A percentile compares a stretch with the other conserved stretches of the same genome.
These are phyloP conservation scores for Phytopythium litorale DNA, from an alignment of 352 stramenopile species.

Conservation along the genomic window DNA sequence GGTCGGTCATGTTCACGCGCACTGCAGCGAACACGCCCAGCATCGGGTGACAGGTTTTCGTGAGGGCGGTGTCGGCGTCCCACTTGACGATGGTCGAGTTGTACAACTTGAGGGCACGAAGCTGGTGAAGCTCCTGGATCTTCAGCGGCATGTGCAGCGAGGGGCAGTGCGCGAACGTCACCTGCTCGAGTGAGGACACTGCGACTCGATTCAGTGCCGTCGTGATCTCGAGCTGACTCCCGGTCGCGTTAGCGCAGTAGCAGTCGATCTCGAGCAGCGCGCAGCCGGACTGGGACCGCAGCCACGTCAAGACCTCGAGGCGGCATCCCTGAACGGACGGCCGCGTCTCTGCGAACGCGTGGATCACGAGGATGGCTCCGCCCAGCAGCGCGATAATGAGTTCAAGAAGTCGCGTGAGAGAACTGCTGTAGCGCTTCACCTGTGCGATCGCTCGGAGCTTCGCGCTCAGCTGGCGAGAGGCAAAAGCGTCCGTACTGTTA, in stretches of 20 bases:
- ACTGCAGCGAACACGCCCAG: constrained; percentile 26
- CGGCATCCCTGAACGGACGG: neutral
- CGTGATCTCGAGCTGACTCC: constrained; percentile 13
- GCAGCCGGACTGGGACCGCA: neutral
- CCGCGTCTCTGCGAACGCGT: neutral
- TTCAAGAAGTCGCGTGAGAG: neutral
- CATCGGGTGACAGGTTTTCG: constrained; percentile 13
- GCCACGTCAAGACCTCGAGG: constrained; percentile 4
- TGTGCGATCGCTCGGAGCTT: neutral
- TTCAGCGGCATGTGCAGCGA: constrained; percentile 17
- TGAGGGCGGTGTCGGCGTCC: constrained; percentile 19
- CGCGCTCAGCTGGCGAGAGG: neutral
- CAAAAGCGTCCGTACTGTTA: neutral
- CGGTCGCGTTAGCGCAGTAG: constrained; percentile 10
- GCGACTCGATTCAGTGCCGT: constrained; percentile 21
- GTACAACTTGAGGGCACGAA: constrained; percentile 33
- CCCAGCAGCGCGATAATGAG: neutral
- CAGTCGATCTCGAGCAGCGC: constrained; percentile 30
- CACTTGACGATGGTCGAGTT: constrained; percentile 32
- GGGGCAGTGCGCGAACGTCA: constrained; percentile 32
- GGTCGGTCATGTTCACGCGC: constrained; percentile 26
- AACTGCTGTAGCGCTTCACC: neutral
- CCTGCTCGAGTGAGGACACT: constrained; percentile 14
- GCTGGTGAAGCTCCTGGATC: constrained; percentile 17
- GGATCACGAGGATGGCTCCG: neutral